Conservation (phyloP, 2,329 filamentous ascomycete species). For the Sclerotinia trifoliorum region DNA sequence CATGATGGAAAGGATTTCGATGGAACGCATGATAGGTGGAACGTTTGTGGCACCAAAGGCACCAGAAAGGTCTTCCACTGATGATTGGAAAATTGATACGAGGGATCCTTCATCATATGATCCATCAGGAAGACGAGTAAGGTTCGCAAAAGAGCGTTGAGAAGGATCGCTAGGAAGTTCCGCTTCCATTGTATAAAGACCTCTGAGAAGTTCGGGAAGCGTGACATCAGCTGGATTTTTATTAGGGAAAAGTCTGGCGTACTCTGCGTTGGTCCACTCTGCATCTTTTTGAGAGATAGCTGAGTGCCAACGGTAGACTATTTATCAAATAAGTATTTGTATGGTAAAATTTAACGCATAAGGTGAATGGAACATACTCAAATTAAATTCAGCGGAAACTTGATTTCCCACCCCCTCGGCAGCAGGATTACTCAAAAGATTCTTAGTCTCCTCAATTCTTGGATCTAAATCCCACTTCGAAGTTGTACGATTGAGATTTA, state of each 20-base stretch:
- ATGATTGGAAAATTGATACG: constrained; percentile 62
- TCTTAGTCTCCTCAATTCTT: constrained; percentile 59
- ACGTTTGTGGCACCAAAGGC: constrained; percentile 53
- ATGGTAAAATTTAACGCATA: not conserved
- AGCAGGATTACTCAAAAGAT: constrained; percentile 39
- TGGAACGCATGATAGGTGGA: constrained; percentile 47
- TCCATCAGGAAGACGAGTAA: constrained; percentile 64
- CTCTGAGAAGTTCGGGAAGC: constrained; percentile 59
- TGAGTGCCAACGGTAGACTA: constrained; percentile 74
- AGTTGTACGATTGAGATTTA: constrained; percentile 26
- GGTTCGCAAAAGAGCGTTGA: constrained; percentile 65
- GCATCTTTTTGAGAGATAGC: constrained; percentile 72
- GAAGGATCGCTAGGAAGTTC: constrained; percentile 63
- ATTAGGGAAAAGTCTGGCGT: constrained; percentile 58
- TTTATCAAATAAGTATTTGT: not conserved
- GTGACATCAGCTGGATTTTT: constrained; percentile 52
- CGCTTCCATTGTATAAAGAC: constrained; percentile 61
- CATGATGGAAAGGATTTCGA: constrained; percentile 49
- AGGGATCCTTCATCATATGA: constrained; percentile 75
- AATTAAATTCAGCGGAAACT: constrained; percentile 82
- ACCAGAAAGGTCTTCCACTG: constrained; percentile 50
- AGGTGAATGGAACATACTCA: constrained; percentile 44
- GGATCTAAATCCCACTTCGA: constrained; percentile 64
- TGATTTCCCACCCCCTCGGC: constrained; percentile 68
- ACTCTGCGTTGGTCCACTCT: constrained; percentile 56